A percentile compares a stretch with the other conserved stretches of the same genome.
phyloP scores from a whole-genome alignment of 352 stramenopile species.

The Phytophthora rubi region DNA sequence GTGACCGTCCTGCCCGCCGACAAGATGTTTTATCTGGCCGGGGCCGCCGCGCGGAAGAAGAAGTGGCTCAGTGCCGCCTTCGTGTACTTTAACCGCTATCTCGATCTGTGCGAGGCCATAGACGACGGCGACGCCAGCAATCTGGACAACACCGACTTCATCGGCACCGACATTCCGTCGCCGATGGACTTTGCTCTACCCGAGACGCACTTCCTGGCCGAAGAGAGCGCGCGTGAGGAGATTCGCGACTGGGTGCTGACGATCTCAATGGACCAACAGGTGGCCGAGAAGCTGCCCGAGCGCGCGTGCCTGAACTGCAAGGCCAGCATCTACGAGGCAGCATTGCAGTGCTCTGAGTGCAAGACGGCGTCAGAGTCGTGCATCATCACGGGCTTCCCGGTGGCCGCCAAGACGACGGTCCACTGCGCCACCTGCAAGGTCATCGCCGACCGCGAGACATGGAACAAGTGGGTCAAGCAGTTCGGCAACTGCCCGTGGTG shows the following conservation, averaged over 20 bases:
- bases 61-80: constrained; percentile 94
- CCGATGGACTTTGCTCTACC: constrained; percentile 80
- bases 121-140: constrained; percentile 87
- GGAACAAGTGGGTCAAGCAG: constrained; percentile 91
- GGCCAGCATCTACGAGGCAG: constrained; percentile 89
- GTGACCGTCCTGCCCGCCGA: constrained; percentile 89
- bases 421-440: constrained; percentile 91
- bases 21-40: constrained; percentile 95
- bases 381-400: constrained; percentile 92
- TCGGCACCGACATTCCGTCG: constrained; percentile 92
- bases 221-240: constrained; percentile 91
- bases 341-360: constrained; percentile 79
- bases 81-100: constrained; percentile 95
- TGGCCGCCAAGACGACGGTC: constrained; percentile 86
- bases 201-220: constrained; percentile 75
- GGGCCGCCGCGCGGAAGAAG: constrained; percentile 76
- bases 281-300: constrained; percentile 91
- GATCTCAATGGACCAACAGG: constrained; percentile 95
- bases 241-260: constrained; percentile 95
- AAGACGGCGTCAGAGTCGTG: constrained; percentile 82
- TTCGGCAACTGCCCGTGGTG: constrained; percentile 87
- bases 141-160: constrained; percentile 95
- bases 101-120: constrained; percentile 95
- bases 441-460: constrained; percentile 85
- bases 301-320: constrained; percentile 75